Percentiles rank a stretch among this genome's conserved stretches.
Conservation (phyloP, 129 eudicot genomes). For the Ambrosia trifida region DNA sequence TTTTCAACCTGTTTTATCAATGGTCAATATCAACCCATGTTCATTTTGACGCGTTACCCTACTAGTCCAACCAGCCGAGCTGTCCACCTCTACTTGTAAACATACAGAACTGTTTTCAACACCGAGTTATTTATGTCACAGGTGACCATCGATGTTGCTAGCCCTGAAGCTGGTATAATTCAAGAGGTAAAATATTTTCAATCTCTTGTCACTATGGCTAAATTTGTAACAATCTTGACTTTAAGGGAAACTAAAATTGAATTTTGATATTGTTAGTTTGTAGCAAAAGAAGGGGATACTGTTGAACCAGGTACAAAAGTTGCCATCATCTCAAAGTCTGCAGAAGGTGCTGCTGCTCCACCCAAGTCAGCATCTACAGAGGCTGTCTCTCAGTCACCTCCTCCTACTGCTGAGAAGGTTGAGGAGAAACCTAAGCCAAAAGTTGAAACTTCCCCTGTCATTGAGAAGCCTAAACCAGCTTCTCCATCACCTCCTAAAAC, state of each 20-base stretch:
- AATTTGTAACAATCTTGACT: background rate
- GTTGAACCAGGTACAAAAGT: conserved; percentile 87
- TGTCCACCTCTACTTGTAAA: background rate
- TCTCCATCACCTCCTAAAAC: conserved; percentile 50
- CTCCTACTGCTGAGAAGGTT: conserved; percentile 39
- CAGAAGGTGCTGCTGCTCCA: conserved; percentile 71
- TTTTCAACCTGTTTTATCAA: background rate
- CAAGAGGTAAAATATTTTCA: conserved; percentile 53
- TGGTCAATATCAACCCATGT: background rate
- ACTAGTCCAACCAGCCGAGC: background rate
- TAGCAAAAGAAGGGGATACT: conserved; percentile 90
- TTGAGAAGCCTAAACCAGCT: conserved; percentile 52
- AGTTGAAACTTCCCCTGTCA: conserved; percentile 47
- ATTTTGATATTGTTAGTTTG: conserved; percentile 48
- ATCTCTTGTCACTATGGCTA: background rate
- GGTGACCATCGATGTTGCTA: conserved; percentile 91
- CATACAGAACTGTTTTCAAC: conserved; percentile 19
- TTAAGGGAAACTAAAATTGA: conserved; percentile 18
- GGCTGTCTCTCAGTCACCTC: conserved; percentile 46
- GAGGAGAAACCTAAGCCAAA: conserved; percentile 45
- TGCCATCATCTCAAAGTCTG: conserved; percentile 80
- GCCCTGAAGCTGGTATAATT: conserved; percentile 94
- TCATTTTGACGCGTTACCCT: background rate
- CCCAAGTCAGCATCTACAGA: conserved; percentile 57
- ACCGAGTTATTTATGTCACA: conserved; percentile 32